Base-by-base conservation (phyloP, 2,329 filamentous ascomycete genomes). In the Fusarium algeriense region DNA sequence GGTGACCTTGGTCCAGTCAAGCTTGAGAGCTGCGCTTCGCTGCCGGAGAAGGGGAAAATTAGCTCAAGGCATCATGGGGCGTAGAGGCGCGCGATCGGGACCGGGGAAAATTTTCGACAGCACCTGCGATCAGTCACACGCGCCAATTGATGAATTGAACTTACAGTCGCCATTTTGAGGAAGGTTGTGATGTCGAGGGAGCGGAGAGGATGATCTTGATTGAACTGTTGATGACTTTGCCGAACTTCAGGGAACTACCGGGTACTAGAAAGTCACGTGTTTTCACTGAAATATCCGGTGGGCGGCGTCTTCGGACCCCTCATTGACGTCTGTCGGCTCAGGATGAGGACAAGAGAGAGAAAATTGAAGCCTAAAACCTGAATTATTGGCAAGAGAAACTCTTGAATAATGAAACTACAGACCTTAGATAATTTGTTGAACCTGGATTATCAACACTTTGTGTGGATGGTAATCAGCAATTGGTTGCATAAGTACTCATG, bases 11-110 rank as follows among this genome's bases (percentile, higher is more conserved):
- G 90, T 90, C 96, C 96, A 99, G 91, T 99, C 96, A 89, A 99
- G 90, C 91, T 98, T 99, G 86, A 97, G 90, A 85, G 95, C 95
- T 88, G 95, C 95, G 90, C 94, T 97, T 90, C 94, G 93, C 95
- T 98, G 84, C 83, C 73, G 52, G 67, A 71, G 67, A 64, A 72
- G 75, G 67, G 76, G 75, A 80, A 85, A 88, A 88, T 88, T 88
- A 88, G 87, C 86, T 88, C 86, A 86, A 75, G 67, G 59, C 46
- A 65, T 72, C 67, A 62, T 69, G 57, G 56, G 67, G 60, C 69
- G 58, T 67, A 54, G 54, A 67, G 66, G 57, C 59, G 73, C 68
- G 73, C 57, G 35, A 17, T 64, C 35, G 59, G 49, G 53, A 28
- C 30, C 50, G 62, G 64, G 23, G 32, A 6, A 44, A 12, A 60